A percentile compares a stretch with the other conserved stretches of the same genome.
phyloP scores from a whole-genome alignment of 129 eudicot genomes.

The Flaveria brownii region DNA sequence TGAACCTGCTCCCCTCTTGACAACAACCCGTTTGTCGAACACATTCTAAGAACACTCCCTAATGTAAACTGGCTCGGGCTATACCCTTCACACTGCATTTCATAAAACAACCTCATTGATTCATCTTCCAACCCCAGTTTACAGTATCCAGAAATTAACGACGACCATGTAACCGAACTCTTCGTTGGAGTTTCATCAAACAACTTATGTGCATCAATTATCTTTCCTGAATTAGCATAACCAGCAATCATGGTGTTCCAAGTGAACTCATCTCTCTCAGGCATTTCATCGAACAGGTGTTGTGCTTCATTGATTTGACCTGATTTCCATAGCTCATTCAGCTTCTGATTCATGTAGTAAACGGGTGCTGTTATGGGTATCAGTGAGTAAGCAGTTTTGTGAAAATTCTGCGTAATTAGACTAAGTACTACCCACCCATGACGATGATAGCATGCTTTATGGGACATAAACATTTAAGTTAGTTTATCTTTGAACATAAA shows the following conservation, averaged over 20 bases:
- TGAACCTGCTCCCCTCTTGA: conserved; percentile 67
- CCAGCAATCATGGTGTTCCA: conserved; percentile 75
- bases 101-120: conserved; percentile 52
- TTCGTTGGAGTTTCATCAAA: conserved; percentile 56
- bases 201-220: conserved; percentile 49
- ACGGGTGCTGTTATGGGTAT: conserved; percentile 26
- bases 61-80: conserved; percentile 66
- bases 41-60: conserved; percentile 67
- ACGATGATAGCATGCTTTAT: conserved; percentile 21
- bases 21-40: conserved; percentile 56
- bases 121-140: conserved; percentile 51
- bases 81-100: conserved; percentile 55
- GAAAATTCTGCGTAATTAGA: conserved; percentile 7
- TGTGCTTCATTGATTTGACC: conserved; percentile 60
- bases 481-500: conserved; percentile 12
- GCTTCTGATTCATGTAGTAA: conserved; percentile 44
- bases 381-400: conserved; percentile 22
- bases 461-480: conserved; percentile 26
- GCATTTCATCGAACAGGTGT: conserved; percentile 67
- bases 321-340: conserved; percentile 44
- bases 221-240: conserved; percentile 53
- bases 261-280: conserved; percentile 61
- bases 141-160: conserved; percentile 72
- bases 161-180: conserved; percentile 73
- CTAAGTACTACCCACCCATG: conserved; percentile 1